Conservation (phyloP, 2,329 filamentous ascomycete genomes). For the Penicillium sp. region DNA sequence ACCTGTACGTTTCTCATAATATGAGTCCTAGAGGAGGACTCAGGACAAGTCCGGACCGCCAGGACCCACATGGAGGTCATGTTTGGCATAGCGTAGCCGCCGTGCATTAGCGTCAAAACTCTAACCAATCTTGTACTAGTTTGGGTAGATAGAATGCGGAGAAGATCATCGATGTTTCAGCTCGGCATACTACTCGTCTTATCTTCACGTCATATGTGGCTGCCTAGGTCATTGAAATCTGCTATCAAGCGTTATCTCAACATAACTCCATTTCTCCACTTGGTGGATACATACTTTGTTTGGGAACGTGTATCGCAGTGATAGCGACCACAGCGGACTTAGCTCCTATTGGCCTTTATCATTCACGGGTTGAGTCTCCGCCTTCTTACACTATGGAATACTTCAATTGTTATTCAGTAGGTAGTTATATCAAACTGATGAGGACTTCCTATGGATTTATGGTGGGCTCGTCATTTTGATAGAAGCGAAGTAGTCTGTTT, state of each 20-base stretch:
- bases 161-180: background rate
- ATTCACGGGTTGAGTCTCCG: no score
- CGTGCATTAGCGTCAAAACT: conserved; percentile 1
- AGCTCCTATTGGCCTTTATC: no score
- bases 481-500: no score
- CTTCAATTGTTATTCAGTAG: no score
- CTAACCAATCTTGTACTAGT: background rate
- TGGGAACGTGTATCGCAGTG: background rate
- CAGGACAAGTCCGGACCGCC: background rate
- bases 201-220: background rate
- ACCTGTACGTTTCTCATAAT: background rate
- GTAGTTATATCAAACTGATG: no score
- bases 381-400: no score
- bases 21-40: background rate
- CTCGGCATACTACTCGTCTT: background rate
- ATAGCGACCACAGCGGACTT: no score
- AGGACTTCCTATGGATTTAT: no score
- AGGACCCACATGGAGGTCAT: background rate
- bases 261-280: background rate
- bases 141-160: background rate
- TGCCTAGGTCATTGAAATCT: background rate
- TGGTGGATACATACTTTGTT: background rate
- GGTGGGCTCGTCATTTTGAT: no score
- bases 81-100: conserved; percentile 10
- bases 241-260: background rate